Evolutionary conservation across 176 grass and related monocot genomes (phyloP).

Genomic region (Cenchrus purpureus): DNA sequence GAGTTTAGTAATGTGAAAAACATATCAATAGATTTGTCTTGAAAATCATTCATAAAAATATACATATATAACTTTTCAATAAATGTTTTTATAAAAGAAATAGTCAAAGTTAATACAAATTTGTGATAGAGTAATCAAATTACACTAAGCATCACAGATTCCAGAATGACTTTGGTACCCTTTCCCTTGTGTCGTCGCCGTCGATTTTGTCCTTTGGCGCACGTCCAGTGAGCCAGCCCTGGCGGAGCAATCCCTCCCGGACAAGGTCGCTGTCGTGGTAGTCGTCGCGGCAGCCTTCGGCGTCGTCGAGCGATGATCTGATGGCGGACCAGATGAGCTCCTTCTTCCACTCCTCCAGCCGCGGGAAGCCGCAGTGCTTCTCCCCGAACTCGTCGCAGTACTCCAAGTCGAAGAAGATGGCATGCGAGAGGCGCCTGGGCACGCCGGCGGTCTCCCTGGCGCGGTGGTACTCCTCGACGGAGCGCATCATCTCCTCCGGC

Average conservation of each 20-base stretch:
- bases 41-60: no score
- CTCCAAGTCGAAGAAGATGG: not conserved
- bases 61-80: no score
- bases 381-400: constrained; percentile 1
- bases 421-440: constrained; percentile 7
- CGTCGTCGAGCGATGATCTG: fast-evolving
- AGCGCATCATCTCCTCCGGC: no score
- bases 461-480: no score
- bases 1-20: no score
- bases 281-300: not conserved
- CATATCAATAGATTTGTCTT: no score
- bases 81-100: no score
- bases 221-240: not conserved
- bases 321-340: not conserved
- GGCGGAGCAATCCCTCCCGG: not conserved
- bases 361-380: not conserved
- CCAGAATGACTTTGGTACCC: no score
- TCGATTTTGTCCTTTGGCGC: not conserved
- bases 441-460: constrained; percentile 21
- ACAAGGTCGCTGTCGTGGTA: not conserved
- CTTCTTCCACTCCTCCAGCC: not conserved
- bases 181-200: no score
- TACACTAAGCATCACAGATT: no score
- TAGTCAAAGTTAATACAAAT: no score
- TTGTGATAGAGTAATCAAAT: no score